Conservation (phyloP, 495 filamentous ascomycete species). For the Hyaloscypha hepaticicola region DNA sequence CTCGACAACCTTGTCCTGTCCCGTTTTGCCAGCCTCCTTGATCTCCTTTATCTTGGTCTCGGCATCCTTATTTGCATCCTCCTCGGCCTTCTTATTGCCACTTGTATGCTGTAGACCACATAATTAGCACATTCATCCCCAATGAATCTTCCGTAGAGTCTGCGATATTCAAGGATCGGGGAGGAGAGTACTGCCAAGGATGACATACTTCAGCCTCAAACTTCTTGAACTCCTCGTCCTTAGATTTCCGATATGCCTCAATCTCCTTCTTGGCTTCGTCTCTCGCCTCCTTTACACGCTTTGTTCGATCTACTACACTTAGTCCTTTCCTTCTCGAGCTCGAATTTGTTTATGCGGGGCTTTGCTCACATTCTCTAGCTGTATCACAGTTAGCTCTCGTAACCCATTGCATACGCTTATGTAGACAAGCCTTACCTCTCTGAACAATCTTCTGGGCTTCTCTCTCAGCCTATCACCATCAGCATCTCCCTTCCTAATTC, state of each 20-base stretch:
- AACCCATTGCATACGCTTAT: neutral
- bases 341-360: neutral
- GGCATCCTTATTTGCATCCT: constrained; percentile 61
- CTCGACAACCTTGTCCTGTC: constrained; percentile 74
- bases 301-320: constrained; percentile 75
- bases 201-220: constrained; percentile 82
- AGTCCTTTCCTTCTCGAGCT: neutral
- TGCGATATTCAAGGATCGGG: neutral
- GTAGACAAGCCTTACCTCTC: neutral
- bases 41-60: constrained; percentile 78
- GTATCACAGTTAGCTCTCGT: constrained; percentile 34
- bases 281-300: constrained; percentile 93
- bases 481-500: constrained; percentile 8
- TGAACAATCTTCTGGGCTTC: constrained; percentile 95
- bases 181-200: neutral
- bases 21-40: constrained; percentile 71
- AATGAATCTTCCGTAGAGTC: neutral
- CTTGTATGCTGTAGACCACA: constrained; percentile 44
- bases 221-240: constrained; percentile 93
- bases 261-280: constrained; percentile 97
- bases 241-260: constrained; percentile 85
- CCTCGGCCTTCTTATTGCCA: constrained; percentile 55
- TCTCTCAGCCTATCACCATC: constrained; percentile 74
- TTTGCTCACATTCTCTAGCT: constrained; percentile 71
- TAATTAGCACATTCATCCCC: constrained; percentile 2